These are phyloP conservation scores for Cryphonectria carpinicola DNA, from an alignment of 2,329 filamentous ascomycete genomes.

Conservation along the genomic window DNA sequence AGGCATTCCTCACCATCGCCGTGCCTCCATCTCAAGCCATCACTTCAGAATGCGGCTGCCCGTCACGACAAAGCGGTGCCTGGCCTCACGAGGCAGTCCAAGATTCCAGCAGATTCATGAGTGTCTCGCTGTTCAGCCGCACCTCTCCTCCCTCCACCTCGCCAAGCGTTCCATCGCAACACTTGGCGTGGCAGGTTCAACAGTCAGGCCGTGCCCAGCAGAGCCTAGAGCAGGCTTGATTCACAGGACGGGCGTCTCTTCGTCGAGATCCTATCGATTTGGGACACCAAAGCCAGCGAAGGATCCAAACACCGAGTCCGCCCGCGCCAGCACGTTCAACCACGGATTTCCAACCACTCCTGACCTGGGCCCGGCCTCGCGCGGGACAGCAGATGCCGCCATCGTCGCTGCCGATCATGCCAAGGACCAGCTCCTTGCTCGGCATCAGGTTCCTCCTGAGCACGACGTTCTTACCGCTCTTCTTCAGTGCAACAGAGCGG, in stretches of 20 bases:
- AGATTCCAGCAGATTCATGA: neutral
- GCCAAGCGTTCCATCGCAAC: conserved; percentile 33
- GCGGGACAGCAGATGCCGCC: conserved; percentile 34
- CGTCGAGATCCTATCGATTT: conserved; percentile 21
- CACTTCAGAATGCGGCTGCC: neutral
- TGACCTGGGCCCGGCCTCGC: neutral
- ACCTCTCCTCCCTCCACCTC: conserved; percentile 19
- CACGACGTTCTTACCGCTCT: conserved; percentile 49
- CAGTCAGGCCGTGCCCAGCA: conserved; percentile 22
- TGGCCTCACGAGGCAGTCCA: neutral
- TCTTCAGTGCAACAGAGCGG: conserved; percentile 49
- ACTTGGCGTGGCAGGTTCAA: conserved; percentile 28
- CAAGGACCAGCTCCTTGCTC: conserved; percentile 48
- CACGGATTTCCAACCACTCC: neutral
- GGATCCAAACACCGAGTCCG: conserved; percentile 7
- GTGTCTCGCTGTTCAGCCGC: conserved; percentile 1
- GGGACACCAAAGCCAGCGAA: conserved; percentile 19
- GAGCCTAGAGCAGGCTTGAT: conserved; percentile 15
- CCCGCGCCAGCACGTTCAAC: conserved; percentile 9
- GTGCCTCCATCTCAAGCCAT: neutral
- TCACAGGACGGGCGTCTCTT: conserved; percentile 15
- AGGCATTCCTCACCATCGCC: neutral
- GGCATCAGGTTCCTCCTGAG: conserved; percentile 50
- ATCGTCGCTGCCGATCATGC: conserved; percentile 47
- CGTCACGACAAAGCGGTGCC: neutral